Evolutionary conservation across 176 grass and related monocot species (phyloP).

Genomic region (Metroxylon sagu): DNA sequence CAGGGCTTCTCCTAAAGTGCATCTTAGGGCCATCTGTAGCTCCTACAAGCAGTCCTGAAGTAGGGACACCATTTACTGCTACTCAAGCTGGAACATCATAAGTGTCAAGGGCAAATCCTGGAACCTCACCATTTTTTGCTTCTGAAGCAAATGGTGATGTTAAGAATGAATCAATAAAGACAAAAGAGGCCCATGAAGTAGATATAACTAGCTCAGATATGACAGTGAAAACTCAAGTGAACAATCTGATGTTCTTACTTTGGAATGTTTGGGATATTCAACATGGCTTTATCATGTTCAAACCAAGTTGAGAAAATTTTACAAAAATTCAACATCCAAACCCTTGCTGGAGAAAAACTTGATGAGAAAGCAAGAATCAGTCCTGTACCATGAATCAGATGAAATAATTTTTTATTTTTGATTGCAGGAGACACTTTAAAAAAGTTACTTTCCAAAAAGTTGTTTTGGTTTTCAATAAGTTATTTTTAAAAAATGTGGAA

Average conservation of each 20-base stretch:
- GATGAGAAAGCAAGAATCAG: slow-evolving; percentile 61
- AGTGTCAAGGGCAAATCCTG: slow-evolving; percentile 92
- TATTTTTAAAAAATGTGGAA: no score
- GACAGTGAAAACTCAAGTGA: slow-evolving; percentile 57
- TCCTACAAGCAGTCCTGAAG: slow-evolving; percentile 78
- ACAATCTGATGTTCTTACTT: slow-evolving; percentile 52
- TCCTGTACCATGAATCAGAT: slow-evolving; percentile 68
- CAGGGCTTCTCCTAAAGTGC: slow-evolving; percentile 38
- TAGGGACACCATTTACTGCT: slow-evolving; percentile 62
- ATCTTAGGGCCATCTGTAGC: slow-evolving; percentile 77
- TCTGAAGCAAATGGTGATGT: slow-evolving; percentile 52
- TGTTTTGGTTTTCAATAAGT: no score
- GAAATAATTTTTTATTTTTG: no score
- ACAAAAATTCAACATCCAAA: slow-evolving; percentile 35
- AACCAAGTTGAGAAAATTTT: slow-evolving; percentile 34
- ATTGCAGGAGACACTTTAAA: slow-evolving; percentile 73
- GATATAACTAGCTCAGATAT: slow-evolving; percentile 64
- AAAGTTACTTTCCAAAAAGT: no score
- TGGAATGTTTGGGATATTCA: slow-evolving; percentile 63
- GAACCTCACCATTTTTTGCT: slow-evolving; percentile 68
- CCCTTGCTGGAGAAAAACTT: slow-evolving; percentile 57
- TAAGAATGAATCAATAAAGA: slow-evolving; percentile 38
- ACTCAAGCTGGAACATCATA: slow-evolving; percentile 87
- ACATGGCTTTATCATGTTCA: slow-evolving; percentile 32
- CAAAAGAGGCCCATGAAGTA: slow-evolving; percentile 35